Base-by-base conservation (phyloP, 352 stramenopile genomes). In the Phytophthora citrophthora region DNA sequence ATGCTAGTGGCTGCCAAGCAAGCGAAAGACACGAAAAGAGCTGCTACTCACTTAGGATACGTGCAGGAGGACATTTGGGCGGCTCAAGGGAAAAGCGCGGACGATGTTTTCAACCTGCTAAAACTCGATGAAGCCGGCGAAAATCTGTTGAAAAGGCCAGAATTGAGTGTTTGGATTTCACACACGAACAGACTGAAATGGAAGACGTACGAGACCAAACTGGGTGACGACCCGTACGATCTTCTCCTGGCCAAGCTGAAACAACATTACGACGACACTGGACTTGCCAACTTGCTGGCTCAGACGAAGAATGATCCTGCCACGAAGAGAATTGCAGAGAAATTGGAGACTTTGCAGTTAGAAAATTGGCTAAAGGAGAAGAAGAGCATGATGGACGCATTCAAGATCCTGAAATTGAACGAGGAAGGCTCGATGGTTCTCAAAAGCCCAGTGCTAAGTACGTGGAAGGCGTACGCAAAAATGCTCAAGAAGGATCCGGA, bases 381-480 rank as follows among this genome's bases (percentile, higher is more conserved):
- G 4, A 32, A 45, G n/a, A 36, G 18, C 0, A 4, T 40, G 7
- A 7, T 16, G 6, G 32, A 54, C 13, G 23, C 48, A 5, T 61
- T 61, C 24, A 32, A 13, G 16, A 7, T 59, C 15, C n/a, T 64
- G 8, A 50, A 47, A 41, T 46, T 64, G 9, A 50, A 59, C 13
- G 18, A 50, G 9, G 40, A 45, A 51, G 16, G 31, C 4, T 11
- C 15, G 12, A 18, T 12, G 3, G 40, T 60, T 16, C 20, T 68
- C 3, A 52, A 36, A 47, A 68, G 26, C 8, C 24, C 59, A 24
- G 15, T 26, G 18, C 16, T 68, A 5, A 39, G 15, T 1, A 62
- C 27, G 3, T 63, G 60, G 60, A 20, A 57, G 2, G 5, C n/a
- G 3, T 68, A 53, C n/a, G 27, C 41, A 0, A 13, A 26, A 18